A percentile compares a stretch with the other conserved stretches of the same genome.
These are phyloP conservation scores for Bipolaris cookei DNA, from an alignment of 2,329 filamentous ascomycete genomes.

Conservation along the genomic window DNA sequence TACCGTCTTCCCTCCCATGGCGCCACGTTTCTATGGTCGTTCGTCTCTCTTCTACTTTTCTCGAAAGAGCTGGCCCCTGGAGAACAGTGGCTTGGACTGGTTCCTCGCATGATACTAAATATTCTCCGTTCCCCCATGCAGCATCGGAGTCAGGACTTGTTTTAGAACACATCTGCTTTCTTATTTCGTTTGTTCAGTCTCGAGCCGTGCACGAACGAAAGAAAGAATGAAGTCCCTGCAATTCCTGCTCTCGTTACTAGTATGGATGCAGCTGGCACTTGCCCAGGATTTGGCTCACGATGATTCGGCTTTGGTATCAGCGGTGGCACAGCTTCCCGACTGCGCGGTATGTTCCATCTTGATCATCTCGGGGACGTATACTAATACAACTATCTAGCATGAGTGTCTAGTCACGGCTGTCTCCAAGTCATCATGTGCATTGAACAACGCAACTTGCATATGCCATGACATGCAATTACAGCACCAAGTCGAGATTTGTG, in stretches of 20 bases:
- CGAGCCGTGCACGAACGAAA: conserved; percentile 1
- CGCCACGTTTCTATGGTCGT: conserved; percentile 6
- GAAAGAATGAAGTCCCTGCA: conserved; percentile 26
- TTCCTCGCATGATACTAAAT: conserved; percentile 10
- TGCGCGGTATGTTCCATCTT: conserved; percentile 27
- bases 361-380: background rate
- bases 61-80: conserved; percentile 8
- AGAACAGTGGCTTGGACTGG: conserved; percentile 2
- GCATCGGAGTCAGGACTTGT: conserved; percentile 2
- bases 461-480: conserved; percentile 26
- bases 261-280: conserved; percentile 21
- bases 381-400: conserved; percentile 20
- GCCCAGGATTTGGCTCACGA: conserved; percentile 18
- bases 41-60: conserved; percentile 9
- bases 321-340: conserved; percentile 21
- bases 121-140: conserved; percentile 3
- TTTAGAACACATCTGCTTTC: conserved; percentile 2
- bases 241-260: conserved; percentile 24
- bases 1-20: conserved; percentile 9
- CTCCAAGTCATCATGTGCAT: conserved; percentile 17
- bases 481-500: conserved; percentile 17
- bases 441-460: conserved; percentile 21
- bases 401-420: conserved; percentile 19
- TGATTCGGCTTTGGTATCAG: conserved; percentile 16
- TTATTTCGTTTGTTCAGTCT: background rate